Evolutionary conservation across 1,139 yeast species (phyloP).

Genomic region (Spencermartinsiella ligniputridi): DNA sequence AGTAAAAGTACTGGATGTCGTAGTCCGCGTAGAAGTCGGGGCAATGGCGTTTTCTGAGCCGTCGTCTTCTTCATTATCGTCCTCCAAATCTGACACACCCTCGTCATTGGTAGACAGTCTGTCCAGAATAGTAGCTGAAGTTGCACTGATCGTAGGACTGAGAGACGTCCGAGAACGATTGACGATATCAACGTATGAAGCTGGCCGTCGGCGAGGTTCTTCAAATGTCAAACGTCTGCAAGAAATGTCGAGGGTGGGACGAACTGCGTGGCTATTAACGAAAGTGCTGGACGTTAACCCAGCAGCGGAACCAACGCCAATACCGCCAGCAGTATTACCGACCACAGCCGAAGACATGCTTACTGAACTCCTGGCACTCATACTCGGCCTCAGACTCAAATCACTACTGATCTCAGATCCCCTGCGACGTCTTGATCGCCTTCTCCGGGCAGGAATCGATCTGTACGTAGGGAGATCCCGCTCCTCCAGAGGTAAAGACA

Average conservation of each 20-base stretch:
- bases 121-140: neutral
- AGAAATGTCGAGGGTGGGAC: too few species aligned
- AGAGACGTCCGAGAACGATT: neutral
- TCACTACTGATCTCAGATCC: conserved; percentile 12
- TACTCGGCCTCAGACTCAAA: conserved; percentile 11
- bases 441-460: conserved; percentile 32
- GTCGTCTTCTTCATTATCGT: conserved; percentile 8
- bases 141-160: neutral
- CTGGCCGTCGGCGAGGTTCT: neutral
- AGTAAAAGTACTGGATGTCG: conserved; percentile 12
- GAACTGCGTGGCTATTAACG: too few species aligned
- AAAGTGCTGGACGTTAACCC: too few species aligned
- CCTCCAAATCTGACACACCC: conserved; percentile 8
- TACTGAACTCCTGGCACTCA: conserved; percentile 7
- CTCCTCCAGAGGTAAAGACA: conserved; percentile 40
- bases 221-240: neutral
- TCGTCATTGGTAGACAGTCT: conserved; percentile 6
- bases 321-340: neutral
- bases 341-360: neutral
- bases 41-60: conserved; percentile 7
- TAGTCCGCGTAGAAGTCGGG: conserved; percentile 4
- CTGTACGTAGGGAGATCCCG: conserved; percentile 34
- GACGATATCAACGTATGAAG: neutral
- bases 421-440: conserved; percentile 14
- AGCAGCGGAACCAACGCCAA: neutral